Evolutionary conservation across 2,329 filamentous ascomycete genomes (phyloP).

Genomic region (Furcasterigmium furcatum): DNA sequence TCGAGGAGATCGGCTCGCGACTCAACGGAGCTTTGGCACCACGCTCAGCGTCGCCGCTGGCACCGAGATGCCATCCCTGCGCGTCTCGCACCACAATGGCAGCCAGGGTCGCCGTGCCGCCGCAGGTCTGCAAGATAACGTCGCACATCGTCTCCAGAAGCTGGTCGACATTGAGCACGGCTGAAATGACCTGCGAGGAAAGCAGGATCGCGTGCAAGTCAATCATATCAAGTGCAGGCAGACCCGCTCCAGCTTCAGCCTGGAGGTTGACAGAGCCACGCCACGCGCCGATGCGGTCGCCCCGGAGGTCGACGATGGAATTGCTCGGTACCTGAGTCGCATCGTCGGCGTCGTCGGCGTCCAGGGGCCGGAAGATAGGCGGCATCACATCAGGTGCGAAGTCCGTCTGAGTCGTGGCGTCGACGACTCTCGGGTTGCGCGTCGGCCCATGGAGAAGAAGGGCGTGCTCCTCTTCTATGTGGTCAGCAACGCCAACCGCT

Average conservation of each 20-base stretch:
- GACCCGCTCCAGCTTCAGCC: conserved; percentile 55
- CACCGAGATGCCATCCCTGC: conserved; percentile 68
- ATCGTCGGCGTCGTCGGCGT: conserved; percentile 39
- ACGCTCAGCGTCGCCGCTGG: conserved; percentile 67
- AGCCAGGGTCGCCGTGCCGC: conserved; percentile 65
- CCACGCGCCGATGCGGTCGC: conserved; percentile 61
- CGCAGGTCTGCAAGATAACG: conserved; percentile 75
- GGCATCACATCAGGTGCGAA: conserved; percentile 56
- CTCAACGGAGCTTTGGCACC: conserved; percentile 39
- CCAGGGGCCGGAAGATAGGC: conserved; percentile 46
- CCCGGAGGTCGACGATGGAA: conserved; percentile 46
- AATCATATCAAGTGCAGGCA: conserved; percentile 79
- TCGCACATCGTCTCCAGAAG: conserved; percentile 78
- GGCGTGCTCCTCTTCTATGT: conserved; percentile 66
- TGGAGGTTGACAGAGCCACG: conserved; percentile 54
- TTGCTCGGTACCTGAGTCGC: conserved; percentile 37
- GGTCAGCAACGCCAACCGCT: conserved; percentile 64
- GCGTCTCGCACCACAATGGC: conserved; percentile 69
- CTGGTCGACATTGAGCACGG: conserved; percentile 71
- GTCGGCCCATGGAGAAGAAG: conserved; percentile 62
- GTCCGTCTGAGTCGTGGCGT: conserved; percentile 68
- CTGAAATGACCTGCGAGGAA: conserved; percentile 77
- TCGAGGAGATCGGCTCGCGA: conserved; percentile 29
- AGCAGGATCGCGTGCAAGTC: conserved; percentile 76
- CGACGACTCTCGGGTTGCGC: conserved; percentile 54